Conservation (phyloP, 2,329 filamentous ascomycete species). For the Penicillium fuscoglaucum region DNA sequence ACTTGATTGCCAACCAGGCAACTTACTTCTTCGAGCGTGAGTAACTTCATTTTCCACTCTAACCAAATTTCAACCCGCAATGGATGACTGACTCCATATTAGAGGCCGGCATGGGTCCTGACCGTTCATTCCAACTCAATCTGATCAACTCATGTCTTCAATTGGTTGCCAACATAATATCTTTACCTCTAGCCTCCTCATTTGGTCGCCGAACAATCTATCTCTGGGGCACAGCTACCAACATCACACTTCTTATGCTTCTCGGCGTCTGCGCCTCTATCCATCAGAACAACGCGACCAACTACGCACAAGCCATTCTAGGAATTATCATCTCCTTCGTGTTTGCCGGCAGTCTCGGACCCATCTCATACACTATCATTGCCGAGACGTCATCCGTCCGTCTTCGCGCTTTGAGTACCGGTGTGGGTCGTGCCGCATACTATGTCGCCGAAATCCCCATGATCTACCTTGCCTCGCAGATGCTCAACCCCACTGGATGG, state of each 20-base stretch:
- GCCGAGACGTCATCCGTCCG: slow-evolving; percentile 42
- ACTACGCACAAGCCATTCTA: slow-evolving; percentile 42
- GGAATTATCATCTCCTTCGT: slow-evolving; percentile 45
- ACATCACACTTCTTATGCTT: slow-evolving; percentile 39
- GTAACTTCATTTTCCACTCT: neutral
- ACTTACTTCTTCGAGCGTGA: slow-evolving; percentile 58
- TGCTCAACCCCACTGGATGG: slow-evolving; percentile 45
- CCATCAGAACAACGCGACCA: slow-evolving; percentile 33
- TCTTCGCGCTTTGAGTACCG: slow-evolving; percentile 42
- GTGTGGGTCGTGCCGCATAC: slow-evolving; percentile 43
- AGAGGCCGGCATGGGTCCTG: slow-evolving; percentile 33
- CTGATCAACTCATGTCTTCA: slow-evolving; percentile 33
- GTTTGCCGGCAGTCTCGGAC: slow-evolving; percentile 38
- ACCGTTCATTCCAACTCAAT: slow-evolving; percentile 32
- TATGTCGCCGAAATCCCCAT: slow-evolving; percentile 47
- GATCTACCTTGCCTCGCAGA: slow-evolving; percentile 43
- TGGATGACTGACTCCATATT: slow-evolving; percentile 9
- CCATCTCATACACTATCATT: slow-evolving; percentile 43
- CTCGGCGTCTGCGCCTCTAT: slow-evolving; percentile 41
- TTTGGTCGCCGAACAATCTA: slow-evolving; percentile 47
- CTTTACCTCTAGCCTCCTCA: slow-evolving; percentile 39
- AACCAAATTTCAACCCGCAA: neutral
- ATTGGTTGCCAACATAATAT: slow-evolving; percentile 39
- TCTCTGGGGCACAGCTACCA: slow-evolving; percentile 39
- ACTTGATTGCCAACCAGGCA: slow-evolving; percentile 63